These are phyloP conservation scores for Huntiella bhutanensis DNA, from an alignment of 2,329 filamentous ascomycete species.

Conservation along the genomic window DNA sequence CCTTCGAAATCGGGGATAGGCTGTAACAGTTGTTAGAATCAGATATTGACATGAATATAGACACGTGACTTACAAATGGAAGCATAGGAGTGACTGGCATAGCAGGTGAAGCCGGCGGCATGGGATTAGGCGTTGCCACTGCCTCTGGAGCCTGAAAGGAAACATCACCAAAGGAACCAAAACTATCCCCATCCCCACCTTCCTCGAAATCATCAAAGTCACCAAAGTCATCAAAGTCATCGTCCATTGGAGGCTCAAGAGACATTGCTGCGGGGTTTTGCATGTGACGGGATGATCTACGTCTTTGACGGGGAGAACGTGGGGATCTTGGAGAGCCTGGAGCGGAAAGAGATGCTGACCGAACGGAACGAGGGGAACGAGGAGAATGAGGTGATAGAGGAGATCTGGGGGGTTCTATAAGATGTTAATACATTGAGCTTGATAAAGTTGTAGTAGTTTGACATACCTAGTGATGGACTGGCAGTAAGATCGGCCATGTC, in stretches of 20 bases:
- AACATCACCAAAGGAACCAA: conserved; percentile 51
- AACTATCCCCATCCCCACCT: conserved; percentile 34
- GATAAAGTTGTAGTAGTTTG: background rate
- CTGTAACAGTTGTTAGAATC: conserved; percentile 19
- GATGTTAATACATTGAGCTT: background rate
- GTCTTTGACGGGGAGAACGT: background rate
- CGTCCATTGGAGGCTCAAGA: conserved; percentile 13
- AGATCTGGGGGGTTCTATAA: conserved; percentile 7
- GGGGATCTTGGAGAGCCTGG: conserved; percentile 9
- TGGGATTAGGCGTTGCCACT: conserved; percentile 15
- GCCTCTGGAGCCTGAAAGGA: conserved; percentile 42
- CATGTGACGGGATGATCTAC: conserved; percentile 3
- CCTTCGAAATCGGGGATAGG: conserved; percentile 49
- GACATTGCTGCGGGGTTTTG: conserved; percentile 12
- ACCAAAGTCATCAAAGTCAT: conserved; percentile 39
- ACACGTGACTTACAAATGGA: conserved; percentile 24
- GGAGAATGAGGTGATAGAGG: background rate
- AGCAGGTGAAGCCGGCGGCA: conserved; percentile 12
- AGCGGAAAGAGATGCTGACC: conserved; percentile 12
- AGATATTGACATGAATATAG: background rate
- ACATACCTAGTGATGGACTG: conserved; percentile 1
- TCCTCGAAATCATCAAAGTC: conserved; percentile 47
- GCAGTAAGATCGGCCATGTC: background rate
- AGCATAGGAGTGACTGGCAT: conserved; percentile 21
- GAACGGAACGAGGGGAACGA: too few species aligned